A percentile compares a stretch with the other conserved stretches of the same genome.
Evolutionary conservation across 106 monocot genomes (phyloP).

Genomic region (Dendrobium huoshanense): DNA sequence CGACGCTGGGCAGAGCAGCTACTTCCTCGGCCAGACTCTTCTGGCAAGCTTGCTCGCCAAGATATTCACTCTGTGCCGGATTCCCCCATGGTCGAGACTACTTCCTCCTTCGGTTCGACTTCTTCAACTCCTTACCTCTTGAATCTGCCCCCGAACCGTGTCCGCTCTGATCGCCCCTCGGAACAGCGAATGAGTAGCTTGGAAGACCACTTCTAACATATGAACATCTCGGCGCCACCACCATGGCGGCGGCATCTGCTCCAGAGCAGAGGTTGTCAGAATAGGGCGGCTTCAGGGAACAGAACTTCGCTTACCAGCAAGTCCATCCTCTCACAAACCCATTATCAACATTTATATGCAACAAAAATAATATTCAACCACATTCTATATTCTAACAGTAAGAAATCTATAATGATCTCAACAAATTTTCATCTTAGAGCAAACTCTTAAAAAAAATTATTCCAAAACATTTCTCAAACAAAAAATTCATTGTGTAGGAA

Average conservation of each 20-base stretch:
- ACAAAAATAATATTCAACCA: no score
- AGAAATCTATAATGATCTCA: no score
- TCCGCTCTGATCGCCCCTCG: constrained; percentile 42
- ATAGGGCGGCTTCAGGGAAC: constrained; percentile 2
- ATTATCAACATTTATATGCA: constrained; percentile 16
- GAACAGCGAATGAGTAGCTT: constrained; percentile 25
- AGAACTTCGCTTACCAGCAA: background rate
- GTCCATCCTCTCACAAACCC: constrained; percentile 11
- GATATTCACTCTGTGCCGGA: constrained; percentile 73
- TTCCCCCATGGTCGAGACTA: constrained; percentile 68
- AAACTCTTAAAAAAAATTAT: no score
- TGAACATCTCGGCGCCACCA: constrained; percentile 24
- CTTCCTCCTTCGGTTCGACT: constrained; percentile 81
- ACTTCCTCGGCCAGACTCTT: constrained; percentile 40
- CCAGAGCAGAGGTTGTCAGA: constrained; percentile 3
- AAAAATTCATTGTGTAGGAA: no score
- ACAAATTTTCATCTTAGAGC: no score
- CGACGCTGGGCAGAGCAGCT: constrained; percentile 8
- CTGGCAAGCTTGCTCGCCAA: constrained; percentile 31
- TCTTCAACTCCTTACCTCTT: constrained; percentile 72
- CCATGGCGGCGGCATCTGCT: background rate
- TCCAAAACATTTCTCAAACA: no score
- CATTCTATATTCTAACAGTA: no score
- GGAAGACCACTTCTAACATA: constrained; percentile 69
- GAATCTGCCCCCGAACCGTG: constrained; percentile 74